These are phyloP conservation scores for Metschnikowia chrysomelidarum DNA, from an alignment of 805 yeast genomes.

Conservation along the genomic window DNA sequence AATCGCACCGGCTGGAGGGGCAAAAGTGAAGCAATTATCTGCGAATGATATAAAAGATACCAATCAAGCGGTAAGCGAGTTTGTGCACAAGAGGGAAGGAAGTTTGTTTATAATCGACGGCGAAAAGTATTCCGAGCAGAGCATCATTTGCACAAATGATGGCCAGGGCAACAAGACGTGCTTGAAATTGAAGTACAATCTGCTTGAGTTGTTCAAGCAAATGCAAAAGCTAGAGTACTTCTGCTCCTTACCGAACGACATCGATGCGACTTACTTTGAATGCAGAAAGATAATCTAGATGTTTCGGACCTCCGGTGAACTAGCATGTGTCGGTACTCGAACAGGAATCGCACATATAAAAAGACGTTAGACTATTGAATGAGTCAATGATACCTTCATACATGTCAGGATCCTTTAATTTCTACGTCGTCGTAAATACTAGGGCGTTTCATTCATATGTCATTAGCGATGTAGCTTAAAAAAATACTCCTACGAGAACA, in stretches of 20 bases:
- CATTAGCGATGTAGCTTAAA: conserved; percentile 9
- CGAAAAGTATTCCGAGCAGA: conserved; percentile 33
- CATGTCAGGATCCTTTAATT: no score
- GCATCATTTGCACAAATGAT: conserved; percentile 47
- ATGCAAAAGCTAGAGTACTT: conserved; percentile 51
- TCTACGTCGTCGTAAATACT: no score
- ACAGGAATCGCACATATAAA: no score
- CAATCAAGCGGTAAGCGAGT: conserved; percentile 27
- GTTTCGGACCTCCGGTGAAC: no score
- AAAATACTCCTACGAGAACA: conserved; percentile 11
- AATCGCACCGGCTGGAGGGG: conserved; percentile 14
- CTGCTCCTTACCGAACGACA: conserved; percentile 48
- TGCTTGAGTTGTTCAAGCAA: conserved; percentile 43
- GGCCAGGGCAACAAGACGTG: conserved; percentile 48
- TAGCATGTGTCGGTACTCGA: no score
- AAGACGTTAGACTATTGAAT: no score
- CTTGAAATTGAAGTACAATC: conserved; percentile 39
- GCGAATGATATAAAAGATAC: conserved; percentile 13
- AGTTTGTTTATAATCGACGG: conserved; percentile 43
- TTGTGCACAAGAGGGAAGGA: conserved; percentile 30
- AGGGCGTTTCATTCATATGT: no score
- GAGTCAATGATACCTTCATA: no score
- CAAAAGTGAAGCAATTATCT: conserved; percentile 10
- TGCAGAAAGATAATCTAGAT: conserved; percentile 39
- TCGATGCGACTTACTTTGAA: conserved; percentile 50